phyloP scores from a whole-genome alignment of 768 basidiomycete genomes.

The Cyathus striatus region DNA sequence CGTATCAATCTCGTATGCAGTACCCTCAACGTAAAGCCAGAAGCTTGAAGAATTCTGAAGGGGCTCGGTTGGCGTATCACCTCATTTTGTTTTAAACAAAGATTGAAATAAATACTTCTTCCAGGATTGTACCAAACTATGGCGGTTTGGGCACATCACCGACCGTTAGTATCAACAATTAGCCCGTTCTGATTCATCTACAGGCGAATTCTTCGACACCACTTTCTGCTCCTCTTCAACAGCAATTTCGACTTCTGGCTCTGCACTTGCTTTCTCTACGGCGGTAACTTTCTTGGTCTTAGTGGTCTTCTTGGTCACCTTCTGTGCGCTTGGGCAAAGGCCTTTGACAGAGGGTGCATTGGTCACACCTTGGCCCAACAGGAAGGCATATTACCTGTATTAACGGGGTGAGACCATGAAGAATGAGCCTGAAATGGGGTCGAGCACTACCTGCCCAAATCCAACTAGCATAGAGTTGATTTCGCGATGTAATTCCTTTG shows the following conservation, averaged over 20 bases:
- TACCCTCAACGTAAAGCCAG: too few species aligned
- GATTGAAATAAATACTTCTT: too few species aligned
- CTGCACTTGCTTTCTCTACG: constrained; percentile 11
- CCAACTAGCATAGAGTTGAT: constrained; percentile 82
- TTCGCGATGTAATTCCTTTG: constrained; percentile 62
- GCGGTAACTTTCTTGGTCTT: constrained; percentile 17
- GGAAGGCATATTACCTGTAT: constrained; percentile 65
- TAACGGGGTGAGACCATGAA: too few species aligned
- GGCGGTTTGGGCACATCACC: too few species aligned
- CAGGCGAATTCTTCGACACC: not conserved
- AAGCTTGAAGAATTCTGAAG: too few species aligned
- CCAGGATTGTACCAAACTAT: too few species aligned
- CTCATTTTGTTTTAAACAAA: too few species aligned
- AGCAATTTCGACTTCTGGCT: constrained; percentile 26
- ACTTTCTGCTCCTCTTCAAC: constrained; percentile 20
- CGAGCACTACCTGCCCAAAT: constrained; percentile 78
- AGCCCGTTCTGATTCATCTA: not conserved
- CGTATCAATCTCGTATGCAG: too few species aligned
- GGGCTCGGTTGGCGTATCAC: too few species aligned
- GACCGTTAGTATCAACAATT: not conserved
- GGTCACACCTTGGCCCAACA: constrained; percentile 57
- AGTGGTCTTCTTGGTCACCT: constrained; percentile 14
- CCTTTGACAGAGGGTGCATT: constrained; percentile 52
- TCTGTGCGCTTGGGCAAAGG: constrained; percentile 64
- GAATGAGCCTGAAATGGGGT: too few species aligned